phyloP scores from a whole-genome alignment of 805 yeast genomes.

The Suhomyces prunicola region DNA sequence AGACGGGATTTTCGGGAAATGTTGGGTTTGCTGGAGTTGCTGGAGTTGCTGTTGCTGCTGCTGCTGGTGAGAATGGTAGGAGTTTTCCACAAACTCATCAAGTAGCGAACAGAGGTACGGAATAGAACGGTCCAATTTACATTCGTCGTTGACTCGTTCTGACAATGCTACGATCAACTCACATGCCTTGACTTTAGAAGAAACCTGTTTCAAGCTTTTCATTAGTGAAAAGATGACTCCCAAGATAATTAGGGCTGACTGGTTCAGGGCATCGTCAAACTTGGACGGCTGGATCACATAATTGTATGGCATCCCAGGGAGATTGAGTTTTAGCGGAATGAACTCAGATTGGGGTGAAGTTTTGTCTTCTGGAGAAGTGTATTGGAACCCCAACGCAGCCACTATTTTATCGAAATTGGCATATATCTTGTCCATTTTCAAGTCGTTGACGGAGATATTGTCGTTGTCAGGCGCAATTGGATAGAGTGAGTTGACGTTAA shows the following conservation, averaged over 20 bases:
- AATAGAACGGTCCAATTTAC: constrained; percentile 77
- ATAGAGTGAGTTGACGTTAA: constrained; percentile 24
- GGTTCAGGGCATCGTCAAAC: constrained; percentile 27
- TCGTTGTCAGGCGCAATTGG: constrained; percentile 11
- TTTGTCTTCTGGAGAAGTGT: constrained; percentile 6
- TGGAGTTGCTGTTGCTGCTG: neutral
- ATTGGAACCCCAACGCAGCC: constrained; percentile 21
- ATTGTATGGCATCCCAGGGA: constrained; percentile 48
- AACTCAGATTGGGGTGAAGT: neutral
- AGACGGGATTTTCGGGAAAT: neutral
- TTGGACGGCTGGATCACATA: constrained; percentile 38
- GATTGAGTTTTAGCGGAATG: constrained; percentile 42
- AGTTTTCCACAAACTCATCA: constrained; percentile 48
- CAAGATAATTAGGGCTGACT: constrained; percentile 56
- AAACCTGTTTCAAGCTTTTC: constrained; percentile 57
- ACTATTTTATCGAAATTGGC: constrained; percentile 50
- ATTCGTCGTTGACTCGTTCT: constrained; percentile 75
- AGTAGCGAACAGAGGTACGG: constrained; percentile 76
- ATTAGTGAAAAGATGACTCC: constrained; percentile 57
- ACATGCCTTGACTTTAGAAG: constrained; percentile 64
- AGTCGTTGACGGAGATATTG: constrained; percentile 29
- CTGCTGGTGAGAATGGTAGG: neutral
- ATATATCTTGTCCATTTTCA: constrained; percentile 59
- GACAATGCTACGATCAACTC: constrained; percentile 74
- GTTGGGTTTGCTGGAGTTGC: neutral